Conservation (phyloP, 129 eudicot species). For the Lactuca saligna region DNA sequence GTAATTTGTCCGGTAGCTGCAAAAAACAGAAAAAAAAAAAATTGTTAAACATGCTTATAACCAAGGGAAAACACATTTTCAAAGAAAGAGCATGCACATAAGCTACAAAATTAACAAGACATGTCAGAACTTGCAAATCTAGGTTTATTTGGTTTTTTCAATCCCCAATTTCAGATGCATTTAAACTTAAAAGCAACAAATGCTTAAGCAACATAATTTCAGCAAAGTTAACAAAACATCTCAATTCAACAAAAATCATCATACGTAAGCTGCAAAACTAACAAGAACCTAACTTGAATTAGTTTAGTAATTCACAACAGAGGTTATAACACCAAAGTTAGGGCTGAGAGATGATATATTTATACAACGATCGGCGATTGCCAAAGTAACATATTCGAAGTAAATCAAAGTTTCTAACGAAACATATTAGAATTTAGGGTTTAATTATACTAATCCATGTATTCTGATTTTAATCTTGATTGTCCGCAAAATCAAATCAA, state of each 20-base stretch:
- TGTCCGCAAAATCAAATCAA: background rate
- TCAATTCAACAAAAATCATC: background rate
- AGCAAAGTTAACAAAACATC: background rate
- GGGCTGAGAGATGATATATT: background rate
- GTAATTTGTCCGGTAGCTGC: slow-evolving; percentile 92
- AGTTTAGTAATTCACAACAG: background rate
- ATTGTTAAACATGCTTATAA: background rate
- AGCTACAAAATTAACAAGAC: background rate
- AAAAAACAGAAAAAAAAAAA: slow-evolving; percentile 16
- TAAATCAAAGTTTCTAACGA: background rate
- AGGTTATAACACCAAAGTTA: background rate
- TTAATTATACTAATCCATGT: background rate
- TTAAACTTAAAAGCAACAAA: no score
- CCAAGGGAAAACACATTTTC: background rate
- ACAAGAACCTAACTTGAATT: background rate
- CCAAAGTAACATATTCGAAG: background rate
- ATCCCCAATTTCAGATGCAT: background rate
- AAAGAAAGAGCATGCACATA: background rate
- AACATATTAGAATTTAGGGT: background rate
- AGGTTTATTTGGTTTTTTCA: background rate
- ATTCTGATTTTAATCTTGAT: slow-evolving; percentile 1
- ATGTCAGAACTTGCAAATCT: background rate
- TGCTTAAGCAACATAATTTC: background rate
- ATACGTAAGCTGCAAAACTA: slow-evolving; percentile 6
- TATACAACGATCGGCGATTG: background rate